These are phyloP conservation scores for Candida nonsorbophila DNA, from an alignment of 805 yeast genomes.

Conservation along the genomic window DNA sequence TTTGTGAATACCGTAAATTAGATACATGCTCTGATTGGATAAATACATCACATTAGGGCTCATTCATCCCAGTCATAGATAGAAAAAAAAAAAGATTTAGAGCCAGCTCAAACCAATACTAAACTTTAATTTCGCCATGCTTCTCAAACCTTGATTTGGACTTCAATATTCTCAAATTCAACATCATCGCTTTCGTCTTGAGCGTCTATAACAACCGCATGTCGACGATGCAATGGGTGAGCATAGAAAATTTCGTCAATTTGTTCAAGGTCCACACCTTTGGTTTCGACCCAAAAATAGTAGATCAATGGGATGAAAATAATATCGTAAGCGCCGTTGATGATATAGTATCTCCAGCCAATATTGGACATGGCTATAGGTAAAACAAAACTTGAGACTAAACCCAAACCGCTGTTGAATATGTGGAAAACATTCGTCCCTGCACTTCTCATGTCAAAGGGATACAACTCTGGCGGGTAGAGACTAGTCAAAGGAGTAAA, in stretches of 20 bases:
- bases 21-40: no score
- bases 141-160: no score
- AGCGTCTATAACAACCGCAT: conserved; percentile 1
- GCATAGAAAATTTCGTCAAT: conserved; percentile 7
- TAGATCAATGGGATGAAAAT: conserved; percentile 9
- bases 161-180: no score
- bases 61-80: no score
- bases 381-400: conserved; percentile 8
- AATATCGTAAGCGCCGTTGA: conserved; percentile 15
- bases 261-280: conserved; percentile 7
- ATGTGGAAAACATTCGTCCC: conserved; percentile 5
- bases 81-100: no score
- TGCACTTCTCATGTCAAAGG: conserved; percentile 8
- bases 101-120: no score
- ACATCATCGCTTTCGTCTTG: no score
- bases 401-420: conserved; percentile 5
- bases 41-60: no score
- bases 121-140: no score
- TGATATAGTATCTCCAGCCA: conserved; percentile 13
- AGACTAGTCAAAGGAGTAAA: conserved; percentile 10
- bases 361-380: conserved; percentile 12
- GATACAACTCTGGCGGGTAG: conserved; percentile 10
- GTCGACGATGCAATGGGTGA: conserved; percentile 3
- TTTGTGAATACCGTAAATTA: no score
- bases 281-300: conserved; percentile 11